Evolutionary conservation across 2,329 filamentous ascomycete species (phyloP).

Genomic region (Diaporthe citriasiana): DNA sequence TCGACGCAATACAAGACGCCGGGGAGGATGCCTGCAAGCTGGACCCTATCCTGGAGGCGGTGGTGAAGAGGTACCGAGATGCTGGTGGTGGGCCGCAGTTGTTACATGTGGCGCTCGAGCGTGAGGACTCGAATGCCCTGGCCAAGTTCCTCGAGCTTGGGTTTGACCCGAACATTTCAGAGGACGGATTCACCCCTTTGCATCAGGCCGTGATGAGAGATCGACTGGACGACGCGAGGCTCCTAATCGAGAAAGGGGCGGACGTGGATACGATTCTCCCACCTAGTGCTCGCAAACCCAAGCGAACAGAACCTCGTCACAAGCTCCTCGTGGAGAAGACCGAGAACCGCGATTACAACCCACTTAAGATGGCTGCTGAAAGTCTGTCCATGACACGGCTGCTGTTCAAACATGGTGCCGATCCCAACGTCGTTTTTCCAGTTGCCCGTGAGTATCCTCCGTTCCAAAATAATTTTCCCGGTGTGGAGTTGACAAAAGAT

Average conservation of each 20-base stretch:
- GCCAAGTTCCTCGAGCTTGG: conserved; percentile 13
- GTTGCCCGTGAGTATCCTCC: neutral
- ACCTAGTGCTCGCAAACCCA: conserved; percentile 1
- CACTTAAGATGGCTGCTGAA: neutral
- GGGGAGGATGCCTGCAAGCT: neutral
- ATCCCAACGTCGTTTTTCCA: conserved; percentile 1
- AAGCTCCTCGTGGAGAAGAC: conserved; percentile 1
- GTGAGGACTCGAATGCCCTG: conserved; percentile 1
- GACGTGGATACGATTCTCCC: neutral
- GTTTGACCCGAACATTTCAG: conserved; percentile 13
- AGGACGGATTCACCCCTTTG: neutral
- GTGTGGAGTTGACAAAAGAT: neutral
- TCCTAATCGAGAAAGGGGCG: neutral
- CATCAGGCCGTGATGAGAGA: conserved; percentile 16
- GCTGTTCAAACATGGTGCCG: neutral
- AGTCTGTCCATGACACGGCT: neutral
- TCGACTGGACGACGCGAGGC: neutral
- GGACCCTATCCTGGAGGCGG: neutral
- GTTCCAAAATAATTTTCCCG: accelerated
- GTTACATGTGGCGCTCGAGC: neutral
- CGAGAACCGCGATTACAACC: conserved; percentile 1
- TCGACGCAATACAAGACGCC: neutral
- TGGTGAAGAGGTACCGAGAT: neutral
- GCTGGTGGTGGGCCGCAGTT: neutral
- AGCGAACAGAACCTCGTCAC: conserved; percentile 3